Percentiles rank a stretch among this genome's conserved stretches.
Evolutionary conservation across 495 filamentous ascomycete genomes (phyloP).

Genomic region (Lasiosphaeris hirsuta): DNA sequence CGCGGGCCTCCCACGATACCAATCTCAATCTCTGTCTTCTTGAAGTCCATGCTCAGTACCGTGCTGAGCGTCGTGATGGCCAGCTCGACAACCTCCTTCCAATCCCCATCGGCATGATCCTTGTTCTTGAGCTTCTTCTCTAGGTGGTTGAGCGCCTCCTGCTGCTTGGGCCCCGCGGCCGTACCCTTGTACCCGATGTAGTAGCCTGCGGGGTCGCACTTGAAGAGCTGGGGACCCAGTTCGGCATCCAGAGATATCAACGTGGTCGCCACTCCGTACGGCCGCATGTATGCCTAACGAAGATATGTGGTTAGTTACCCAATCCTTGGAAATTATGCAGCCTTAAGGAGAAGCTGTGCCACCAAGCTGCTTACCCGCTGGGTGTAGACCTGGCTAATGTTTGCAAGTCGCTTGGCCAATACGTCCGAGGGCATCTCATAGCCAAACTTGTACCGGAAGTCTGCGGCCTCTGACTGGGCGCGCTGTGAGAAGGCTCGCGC

Average conservation of each 20-base stretch:
- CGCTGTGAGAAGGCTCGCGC: slow-evolving; percentile 87
- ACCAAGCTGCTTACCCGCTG: slow-evolving; percentile 67
- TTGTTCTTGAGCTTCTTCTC: slow-evolving; percentile 99
- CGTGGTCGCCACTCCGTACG: slow-evolving; percentile 90
- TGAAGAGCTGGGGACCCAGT: slow-evolving; percentile 93
- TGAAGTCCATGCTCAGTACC: slow-evolving; percentile 97
- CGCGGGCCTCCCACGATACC: slow-evolving; percentile 88
- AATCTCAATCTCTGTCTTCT: slow-evolving; percentile 97
- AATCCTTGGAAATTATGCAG: background rate
- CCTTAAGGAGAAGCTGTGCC: slow-evolving; percentile 1
- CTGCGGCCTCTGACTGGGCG: slow-evolving; percentile 90
- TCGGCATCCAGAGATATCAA: slow-evolving; percentile 91
- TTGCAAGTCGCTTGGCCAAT: slow-evolving; percentile 91
- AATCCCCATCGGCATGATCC: slow-evolving; percentile 85
- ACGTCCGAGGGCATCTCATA: slow-evolving; percentile 99
- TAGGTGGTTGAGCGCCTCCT: slow-evolving; percentile 94
- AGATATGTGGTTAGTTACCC: slow-evolving; percentile 17
- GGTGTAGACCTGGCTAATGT: slow-evolving; percentile 99
- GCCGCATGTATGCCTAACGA: slow-evolving; percentile 90
- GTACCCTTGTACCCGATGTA: slow-evolving; percentile 98
- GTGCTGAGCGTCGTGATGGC: slow-evolving; percentile 92
- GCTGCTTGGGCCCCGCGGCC: slow-evolving; percentile 92
- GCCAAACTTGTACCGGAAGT: slow-evolving; percentile 97
- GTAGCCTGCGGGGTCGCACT: slow-evolving; percentile 97
- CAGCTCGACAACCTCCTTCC: slow-evolving; percentile 97